Evolutionary conservation across 2,329 filamentous ascomycete genomes (phyloP).

Genomic region (Alternaria burnsii): DNA sequence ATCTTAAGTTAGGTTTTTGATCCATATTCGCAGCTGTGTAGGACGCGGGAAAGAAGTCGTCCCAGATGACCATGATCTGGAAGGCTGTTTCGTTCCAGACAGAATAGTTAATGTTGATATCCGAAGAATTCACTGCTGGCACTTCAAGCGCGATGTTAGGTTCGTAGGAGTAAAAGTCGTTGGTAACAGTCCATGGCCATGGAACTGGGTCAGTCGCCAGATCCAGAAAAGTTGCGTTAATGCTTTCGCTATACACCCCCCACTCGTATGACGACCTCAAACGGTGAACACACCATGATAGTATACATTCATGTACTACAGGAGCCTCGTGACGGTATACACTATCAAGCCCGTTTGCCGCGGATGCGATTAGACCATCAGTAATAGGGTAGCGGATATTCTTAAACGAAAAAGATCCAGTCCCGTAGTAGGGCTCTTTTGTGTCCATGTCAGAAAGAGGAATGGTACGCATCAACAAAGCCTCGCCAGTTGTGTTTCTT

Average conservation of each 20-base stretch:
- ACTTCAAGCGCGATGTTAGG: neutral
- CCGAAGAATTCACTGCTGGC: neutral
- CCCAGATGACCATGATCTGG: conserved; percentile 5
- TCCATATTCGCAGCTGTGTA: neutral
- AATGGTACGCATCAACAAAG: conserved; percentile 19
- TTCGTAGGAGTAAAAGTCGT: neutral
- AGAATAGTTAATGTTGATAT: conserved; percentile 21
- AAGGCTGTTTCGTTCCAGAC: neutral
- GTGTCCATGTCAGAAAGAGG: conserved; percentile 14
- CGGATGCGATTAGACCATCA: conserved; percentile 19
- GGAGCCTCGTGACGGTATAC: conserved; percentile 20
- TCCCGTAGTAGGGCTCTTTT: conserved; percentile 11
- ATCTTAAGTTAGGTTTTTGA: neutral
- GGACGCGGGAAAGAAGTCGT: conserved; percentile 23
- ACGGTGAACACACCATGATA: conserved; percentile 36
- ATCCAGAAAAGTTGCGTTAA: neutral
- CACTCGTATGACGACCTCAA: conserved; percentile 25
- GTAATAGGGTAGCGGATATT: conserved; percentile 16
- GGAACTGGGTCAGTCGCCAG: neutral
- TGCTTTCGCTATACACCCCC: neutral
- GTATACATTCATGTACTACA: conserved; percentile 28
- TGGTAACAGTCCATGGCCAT: neutral
- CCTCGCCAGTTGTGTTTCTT: conserved; percentile 16
- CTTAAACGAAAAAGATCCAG: conserved; percentile 29
- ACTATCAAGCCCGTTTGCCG: conserved; percentile 1